Percentiles rank a stretch among this genome's conserved stretches.
Conservation (phyloP, 352 stramenopile genomes). For the Bremia lactucae region DNA sequence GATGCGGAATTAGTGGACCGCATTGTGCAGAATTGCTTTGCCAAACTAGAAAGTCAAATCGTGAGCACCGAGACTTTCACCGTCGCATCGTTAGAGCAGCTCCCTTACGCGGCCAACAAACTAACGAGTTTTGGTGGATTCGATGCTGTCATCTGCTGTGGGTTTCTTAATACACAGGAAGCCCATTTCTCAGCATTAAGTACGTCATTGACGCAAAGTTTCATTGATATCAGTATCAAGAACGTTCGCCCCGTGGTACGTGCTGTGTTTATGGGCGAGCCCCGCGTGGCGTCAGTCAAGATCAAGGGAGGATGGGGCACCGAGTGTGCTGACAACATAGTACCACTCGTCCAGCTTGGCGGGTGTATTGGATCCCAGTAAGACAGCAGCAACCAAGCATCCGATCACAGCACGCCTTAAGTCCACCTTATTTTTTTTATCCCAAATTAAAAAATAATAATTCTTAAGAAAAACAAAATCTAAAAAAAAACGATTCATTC, state of each 20-base stretch:
- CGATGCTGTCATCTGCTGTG: conserved; percentile 68
- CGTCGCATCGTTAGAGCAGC: conserved; percentile 62
- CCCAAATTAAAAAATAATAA: too few species aligned
- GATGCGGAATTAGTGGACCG: conserved; percentile 65
- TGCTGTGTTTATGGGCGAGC: conserved; percentile 67
- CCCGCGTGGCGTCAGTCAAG: conserved; percentile 65
- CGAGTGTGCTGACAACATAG: conserved; percentile 54
- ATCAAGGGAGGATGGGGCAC: conserved; percentile 60
- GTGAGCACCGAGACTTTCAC: conserved; percentile 56
- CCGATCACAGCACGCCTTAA: too few species aligned
- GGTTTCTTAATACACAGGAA: conserved; percentile 64
- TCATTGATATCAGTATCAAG: conserved; percentile 79
- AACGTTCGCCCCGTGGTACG: conserved; percentile 70
- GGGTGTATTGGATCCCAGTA: too few species aligned
- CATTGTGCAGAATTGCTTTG: conserved; percentile 56
- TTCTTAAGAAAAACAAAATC: too few species aligned
- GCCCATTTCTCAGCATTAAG: conserved; percentile 49
- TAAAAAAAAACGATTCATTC: too few species aligned
- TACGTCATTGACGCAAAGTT: conserved; percentile 48
- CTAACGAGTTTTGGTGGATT: conserved; percentile 59
- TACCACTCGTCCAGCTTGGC: conserved; percentile 54
- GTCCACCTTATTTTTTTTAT: too few species aligned
- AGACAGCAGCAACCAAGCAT: too few species aligned
- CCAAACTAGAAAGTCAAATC: conserved; percentile 20
- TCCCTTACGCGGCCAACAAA: conserved; percentile 81